Conservation (phyloP, 108 stramenopile species). For the Aurantiochytrium sp. region DNA sequence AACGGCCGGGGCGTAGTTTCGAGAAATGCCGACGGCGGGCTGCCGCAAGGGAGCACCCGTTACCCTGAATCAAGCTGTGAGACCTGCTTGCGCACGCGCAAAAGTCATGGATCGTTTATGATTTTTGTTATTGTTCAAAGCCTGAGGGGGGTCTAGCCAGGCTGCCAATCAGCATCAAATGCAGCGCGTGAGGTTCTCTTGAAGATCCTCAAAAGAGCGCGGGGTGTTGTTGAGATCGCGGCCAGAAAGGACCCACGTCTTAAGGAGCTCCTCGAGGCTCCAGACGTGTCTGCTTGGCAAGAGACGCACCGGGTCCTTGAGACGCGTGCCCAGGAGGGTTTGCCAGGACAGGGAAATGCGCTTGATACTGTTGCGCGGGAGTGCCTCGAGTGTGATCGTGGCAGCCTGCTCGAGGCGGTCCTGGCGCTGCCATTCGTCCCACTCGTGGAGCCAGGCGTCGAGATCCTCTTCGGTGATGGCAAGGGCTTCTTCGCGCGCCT, state of each 20-base stretch:
- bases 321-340: neutral
- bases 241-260: neutral
- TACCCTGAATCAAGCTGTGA: too few species aligned
- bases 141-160: too few species aligned
- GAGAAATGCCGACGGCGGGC: too few species aligned
- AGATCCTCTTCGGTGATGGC: neutral
- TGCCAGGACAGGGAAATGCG: neutral
- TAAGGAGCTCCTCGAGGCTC: neutral
- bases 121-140: too few species aligned
- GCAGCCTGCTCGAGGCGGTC: conserved; percentile 4
- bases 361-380: neutral
- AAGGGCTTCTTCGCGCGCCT: neutral
- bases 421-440: conserved; percentile 28
- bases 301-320: neutral
- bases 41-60: too few species aligned
- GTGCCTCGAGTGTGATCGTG: neutral
- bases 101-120: too few species aligned
- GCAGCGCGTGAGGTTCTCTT: neutral
- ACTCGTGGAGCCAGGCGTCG: neutral
- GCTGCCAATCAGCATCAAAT: neutral
- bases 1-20: too few species aligned
- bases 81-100: too few species aligned
- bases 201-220: neutral
- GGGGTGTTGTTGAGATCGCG: neutral
- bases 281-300: neutral